Conservation (phyloP, 805 yeast species). For the Nakazawaea laoshanensis region DNA sequence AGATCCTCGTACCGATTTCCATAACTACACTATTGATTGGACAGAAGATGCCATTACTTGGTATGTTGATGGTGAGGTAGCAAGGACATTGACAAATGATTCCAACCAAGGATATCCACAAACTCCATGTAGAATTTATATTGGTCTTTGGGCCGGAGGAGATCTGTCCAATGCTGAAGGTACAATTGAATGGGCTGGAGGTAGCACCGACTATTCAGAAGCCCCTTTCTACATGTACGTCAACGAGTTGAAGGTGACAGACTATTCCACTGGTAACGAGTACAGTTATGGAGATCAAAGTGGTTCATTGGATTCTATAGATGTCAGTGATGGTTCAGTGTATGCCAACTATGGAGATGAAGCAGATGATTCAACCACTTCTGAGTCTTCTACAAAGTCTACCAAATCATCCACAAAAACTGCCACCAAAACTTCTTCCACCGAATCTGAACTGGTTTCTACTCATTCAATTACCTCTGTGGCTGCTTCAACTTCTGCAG, state of each 20-base stretch:
- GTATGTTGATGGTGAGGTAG: conserved; percentile 51
- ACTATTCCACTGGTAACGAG: conserved; percentile 38
- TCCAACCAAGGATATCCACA: conserved; percentile 65
- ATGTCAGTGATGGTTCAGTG: conserved; percentile 33
- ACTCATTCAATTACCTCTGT: neutral
- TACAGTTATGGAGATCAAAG: conserved; percentile 31
- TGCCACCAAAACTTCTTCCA: conserved; percentile 1
- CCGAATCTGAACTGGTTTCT: neutral
- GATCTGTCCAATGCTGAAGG: conserved; percentile 42
- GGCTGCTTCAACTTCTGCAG: neutral
- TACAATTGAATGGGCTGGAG: conserved; percentile 67
- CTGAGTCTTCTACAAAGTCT: conserved; percentile 1
- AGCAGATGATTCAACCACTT: neutral
- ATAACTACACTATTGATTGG: conserved; percentile 74
- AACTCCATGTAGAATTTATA: conserved; percentile 49
- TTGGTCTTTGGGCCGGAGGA: conserved; percentile 47
- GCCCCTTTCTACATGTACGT: conserved; percentile 56
- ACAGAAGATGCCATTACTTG: conserved; percentile 48
- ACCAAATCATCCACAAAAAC: conserved; percentile 1
- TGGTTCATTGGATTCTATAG: conserved; percentile 31
- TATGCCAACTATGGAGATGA: conserved; percentile 31
- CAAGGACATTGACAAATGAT: conserved; percentile 45
- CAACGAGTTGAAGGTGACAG: conserved; percentile 38
- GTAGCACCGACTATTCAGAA: conserved; percentile 42
- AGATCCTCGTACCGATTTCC: conserved; percentile 41